A percentile compares a stretch with the other conserved stretches of the same genome.
Evolutionary conservation across 1,284 basidiomycete genomes (phyloP).

Genomic region (Veloboletus limbatus): DNA sequence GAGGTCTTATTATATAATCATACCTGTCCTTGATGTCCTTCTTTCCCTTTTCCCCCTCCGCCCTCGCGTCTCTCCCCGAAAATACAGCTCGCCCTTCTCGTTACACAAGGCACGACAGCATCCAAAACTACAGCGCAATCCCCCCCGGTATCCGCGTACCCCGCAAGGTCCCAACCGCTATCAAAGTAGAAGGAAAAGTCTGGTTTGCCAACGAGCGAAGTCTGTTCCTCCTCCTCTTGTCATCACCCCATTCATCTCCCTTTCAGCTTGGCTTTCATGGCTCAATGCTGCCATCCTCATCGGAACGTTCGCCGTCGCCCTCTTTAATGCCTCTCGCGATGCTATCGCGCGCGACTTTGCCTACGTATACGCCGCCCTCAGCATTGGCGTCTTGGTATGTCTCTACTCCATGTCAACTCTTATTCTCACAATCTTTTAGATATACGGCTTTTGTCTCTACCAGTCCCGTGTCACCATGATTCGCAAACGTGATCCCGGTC

Average conservation of each 20-base stretch:
- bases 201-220: conserved; percentile 99
- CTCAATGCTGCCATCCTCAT: conserved; percentile 84
- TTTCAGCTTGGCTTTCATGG: conserved; percentile 86
- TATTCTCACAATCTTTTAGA: conserved; percentile 36
- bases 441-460: conserved; percentile 88
- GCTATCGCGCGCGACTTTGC: conserved; percentile 77
- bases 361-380: conserved; percentile 81
- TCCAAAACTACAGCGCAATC: conserved; percentile 74
- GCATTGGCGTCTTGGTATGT: conserved; percentile 60
- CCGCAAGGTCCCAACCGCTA: conserved; percentile 85
- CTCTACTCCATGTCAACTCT: not conserved
- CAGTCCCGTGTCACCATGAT: conserved; percentile 92
- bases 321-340: conserved; percentile 86
- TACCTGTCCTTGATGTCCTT: no score
- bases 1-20: no score
- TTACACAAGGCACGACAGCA: conserved; percentile 67
- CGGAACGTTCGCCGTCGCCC: conserved; percentile 81
- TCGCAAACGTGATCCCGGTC: conserved; percentile 84
- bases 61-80: conserved; percentile 64
- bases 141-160: conserved; percentile 67
- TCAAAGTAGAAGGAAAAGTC: conserved; percentile 95
- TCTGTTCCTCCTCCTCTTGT: conserved; percentile 34
- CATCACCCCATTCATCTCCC: conserved; percentile 4
- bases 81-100: conserved; percentile 51
- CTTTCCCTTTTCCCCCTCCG: conserved; percentile 68